phyloP scores from a whole-genome alignment of 2,329 filamentous ascomycete genomes.

The Tolypocladium ophioglossoides region DNA sequence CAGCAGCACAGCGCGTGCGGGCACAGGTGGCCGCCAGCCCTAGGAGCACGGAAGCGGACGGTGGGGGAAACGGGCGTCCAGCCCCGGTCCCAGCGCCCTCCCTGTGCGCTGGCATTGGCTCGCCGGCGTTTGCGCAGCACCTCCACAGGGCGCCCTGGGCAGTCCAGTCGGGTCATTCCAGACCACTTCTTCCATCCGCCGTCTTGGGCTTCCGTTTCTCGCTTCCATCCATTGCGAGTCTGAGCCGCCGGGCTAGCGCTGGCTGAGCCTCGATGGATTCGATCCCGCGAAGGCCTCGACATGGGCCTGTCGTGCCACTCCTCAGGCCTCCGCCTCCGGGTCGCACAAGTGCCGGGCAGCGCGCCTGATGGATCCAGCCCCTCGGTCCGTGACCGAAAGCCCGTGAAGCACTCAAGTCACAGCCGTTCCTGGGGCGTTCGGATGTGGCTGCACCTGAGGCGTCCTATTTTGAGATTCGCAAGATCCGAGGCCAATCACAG shows the following conservation, averaged over 20 bases:
- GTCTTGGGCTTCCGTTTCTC: no score
- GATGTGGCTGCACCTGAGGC: background rate
- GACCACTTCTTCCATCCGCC: background rate
- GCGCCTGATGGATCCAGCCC: background rate
- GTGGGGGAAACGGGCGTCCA: background rate
- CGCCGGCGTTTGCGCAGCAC: background rate
- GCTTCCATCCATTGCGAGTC: background rate
- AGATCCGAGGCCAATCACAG: constrained; percentile 3
- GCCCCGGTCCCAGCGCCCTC: background rate
- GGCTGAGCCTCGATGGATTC: background rate
- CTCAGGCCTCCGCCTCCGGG: no score
- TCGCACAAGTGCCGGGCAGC: background rate
- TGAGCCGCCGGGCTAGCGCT: no score
- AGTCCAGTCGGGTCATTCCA: background rate
- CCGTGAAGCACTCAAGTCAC: background rate
- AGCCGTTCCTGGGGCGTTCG: background rate
- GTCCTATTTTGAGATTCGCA: constrained; percentile 1
- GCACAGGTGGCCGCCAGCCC: no score
- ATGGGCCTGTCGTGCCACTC: no score
- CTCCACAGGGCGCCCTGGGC: background rate
- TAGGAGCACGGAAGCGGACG: no score
- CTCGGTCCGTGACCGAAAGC: background rate
- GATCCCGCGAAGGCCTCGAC: background rate
- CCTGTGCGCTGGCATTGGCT: background rate
- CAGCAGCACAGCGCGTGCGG: no score